These are phyloP conservation scores for Orychophragmus violaceus DNA, from an alignment of 345 rosid genomes.

Conservation along the genomic window DNA sequence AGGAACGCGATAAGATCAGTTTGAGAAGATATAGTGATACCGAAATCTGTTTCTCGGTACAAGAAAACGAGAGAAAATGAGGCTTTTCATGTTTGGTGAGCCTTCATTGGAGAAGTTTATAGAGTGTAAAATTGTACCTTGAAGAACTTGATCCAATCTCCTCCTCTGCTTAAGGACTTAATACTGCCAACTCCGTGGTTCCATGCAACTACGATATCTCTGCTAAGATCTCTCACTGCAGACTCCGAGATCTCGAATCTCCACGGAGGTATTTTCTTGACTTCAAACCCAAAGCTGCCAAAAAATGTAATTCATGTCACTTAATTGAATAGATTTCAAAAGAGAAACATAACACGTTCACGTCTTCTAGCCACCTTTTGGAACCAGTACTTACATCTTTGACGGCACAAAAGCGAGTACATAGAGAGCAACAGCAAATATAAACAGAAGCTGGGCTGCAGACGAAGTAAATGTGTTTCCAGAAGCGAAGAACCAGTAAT, in stretches of 20 bases:
- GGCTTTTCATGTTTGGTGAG: background rate
- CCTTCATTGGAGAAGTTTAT: background rate
- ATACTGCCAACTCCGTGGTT: conserved; percentile 38
- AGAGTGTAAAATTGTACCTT: conserved; percentile 36
- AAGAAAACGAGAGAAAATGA: background rate
- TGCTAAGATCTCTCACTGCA: conserved; percentile 40
- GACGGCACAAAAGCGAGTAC: conserved; percentile 52
- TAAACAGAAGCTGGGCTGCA: conserved; percentile 57
- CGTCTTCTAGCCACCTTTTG: background rate
- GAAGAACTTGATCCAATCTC: conserved; percentile 57
- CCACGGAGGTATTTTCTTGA: conserved; percentile 41
- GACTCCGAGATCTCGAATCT: conserved; percentile 51
- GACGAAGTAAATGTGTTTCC: conserved; percentile 73
- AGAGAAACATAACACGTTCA: background rate
- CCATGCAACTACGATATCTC: conserved; percentile 45
- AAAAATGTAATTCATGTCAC: conserved; percentile 20
- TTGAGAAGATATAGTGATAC: conserved; percentile 42
- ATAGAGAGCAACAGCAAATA: conserved; percentile 39
- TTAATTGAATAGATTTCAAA: background rate
- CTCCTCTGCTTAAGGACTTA: conserved; percentile 51
- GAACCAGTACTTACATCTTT: conserved; percentile 49
- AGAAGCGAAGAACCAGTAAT: conserved; percentile 72
- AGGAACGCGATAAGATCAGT: conserved; percentile 34
- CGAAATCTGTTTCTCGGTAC: conserved; percentile 35
- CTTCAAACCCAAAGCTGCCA: conserved; percentile 51